These are phyloP conservation scores for Austroboletus niveus DNA, from an alignment of 1,284 basidiomycete species.

Conservation along the genomic window DNA sequence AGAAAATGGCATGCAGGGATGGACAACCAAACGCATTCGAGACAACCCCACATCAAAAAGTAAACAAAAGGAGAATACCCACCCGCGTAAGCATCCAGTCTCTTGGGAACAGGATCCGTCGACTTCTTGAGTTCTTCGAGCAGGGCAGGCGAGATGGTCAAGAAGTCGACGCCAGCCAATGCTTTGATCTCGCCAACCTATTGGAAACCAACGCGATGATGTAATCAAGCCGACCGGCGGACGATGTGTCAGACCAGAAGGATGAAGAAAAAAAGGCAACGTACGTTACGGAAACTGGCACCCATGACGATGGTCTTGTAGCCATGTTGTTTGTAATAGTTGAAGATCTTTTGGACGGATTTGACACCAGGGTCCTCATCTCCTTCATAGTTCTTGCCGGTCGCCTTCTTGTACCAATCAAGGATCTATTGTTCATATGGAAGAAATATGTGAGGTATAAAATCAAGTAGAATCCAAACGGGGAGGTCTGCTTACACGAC, in stretches of 20 bases:
- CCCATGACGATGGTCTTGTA: slow-evolving; percentile 99
- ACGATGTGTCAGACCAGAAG: not conserved
- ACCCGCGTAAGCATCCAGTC: slow-evolving; percentile 71
- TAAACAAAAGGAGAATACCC: slow-evolving; percentile 29
- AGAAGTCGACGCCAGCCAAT: slow-evolving; percentile 94
- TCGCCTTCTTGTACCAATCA: slow-evolving; percentile 93
- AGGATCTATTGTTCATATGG: slow-evolving; percentile 61
- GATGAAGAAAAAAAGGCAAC: slow-evolving; percentile 24
- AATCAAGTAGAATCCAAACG: slow-evolving; percentile 13
- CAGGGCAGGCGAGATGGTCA: slow-evolving; percentile 89
- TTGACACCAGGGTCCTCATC: slow-evolving; percentile 94
- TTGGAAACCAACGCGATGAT: slow-evolving; percentile 26
- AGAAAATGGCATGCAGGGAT: not conserved
- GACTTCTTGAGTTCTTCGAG: slow-evolving; percentile 90
- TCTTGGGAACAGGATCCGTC: slow-evolving; percentile 74
- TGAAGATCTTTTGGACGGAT: slow-evolving; percentile 94
- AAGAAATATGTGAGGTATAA: slow-evolving; percentile 8
- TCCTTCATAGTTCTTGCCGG: slow-evolving; percentile 80
- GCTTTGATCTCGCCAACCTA: slow-evolving; percentile 90
- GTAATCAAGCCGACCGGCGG: slow-evolving; percentile 39
- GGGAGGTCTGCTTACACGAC: slow-evolving; percentile 64
- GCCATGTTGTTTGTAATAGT: slow-evolving; percentile 98
- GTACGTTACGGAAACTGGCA: slow-evolving; percentile 94
- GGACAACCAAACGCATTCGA: slow-evolving; percentile 4
- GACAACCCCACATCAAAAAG: slow-evolving; percentile 3